Percentiles rank a stretch among this genome's conserved stretches.
Evolutionary conservation across 2,329 filamentous ascomycete species (phyloP).

Genomic region (Trichoderma polysporum): DNA sequence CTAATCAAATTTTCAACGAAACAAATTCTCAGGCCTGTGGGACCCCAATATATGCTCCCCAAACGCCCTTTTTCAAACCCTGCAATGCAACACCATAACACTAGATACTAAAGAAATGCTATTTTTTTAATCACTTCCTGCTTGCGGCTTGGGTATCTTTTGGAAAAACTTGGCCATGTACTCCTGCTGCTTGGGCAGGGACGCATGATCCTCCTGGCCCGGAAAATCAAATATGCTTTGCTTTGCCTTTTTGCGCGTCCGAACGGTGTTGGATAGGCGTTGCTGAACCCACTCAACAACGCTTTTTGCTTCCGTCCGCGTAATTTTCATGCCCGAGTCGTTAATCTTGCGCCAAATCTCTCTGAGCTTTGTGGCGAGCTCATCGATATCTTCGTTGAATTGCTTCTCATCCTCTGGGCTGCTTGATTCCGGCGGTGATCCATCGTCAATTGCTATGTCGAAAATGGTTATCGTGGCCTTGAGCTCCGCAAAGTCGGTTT

Average conservation of each 20-base stretch:
- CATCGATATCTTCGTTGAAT: constrained; percentile 73
- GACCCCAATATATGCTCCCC: neutral
- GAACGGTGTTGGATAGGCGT: constrained; percentile 68
- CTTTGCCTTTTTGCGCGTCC: constrained; percentile 60
- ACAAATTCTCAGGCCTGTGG: neutral
- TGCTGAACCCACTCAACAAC: constrained; percentile 72
- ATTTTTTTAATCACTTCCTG: neutral
- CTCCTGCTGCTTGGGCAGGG: constrained; percentile 45
- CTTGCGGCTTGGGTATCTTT: constrained; percentile 27
- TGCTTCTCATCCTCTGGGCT: constrained; percentile 35
- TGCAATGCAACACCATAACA: neutral
- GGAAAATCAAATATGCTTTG: constrained; percentile 50
- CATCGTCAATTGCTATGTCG: constrained; percentile 72
- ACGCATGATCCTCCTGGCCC: constrained; percentile 38
- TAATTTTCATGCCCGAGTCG: constrained; percentile 70
- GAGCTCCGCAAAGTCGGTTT: constrained; percentile 69
- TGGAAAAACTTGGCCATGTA: constrained; percentile 51
- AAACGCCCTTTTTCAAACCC: neutral
- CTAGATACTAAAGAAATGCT: neutral
- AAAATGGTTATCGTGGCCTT: constrained; percentile 66
- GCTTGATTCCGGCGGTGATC: constrained; percentile 32
- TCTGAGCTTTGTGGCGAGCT: constrained; percentile 60
- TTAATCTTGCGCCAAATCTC: constrained; percentile 62
- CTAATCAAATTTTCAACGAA: neutral
- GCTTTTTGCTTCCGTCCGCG: constrained; percentile 74